phyloP scores from a whole-genome alignment of 164 flowering plant species.

The Berberis vulgaris region DNA sequence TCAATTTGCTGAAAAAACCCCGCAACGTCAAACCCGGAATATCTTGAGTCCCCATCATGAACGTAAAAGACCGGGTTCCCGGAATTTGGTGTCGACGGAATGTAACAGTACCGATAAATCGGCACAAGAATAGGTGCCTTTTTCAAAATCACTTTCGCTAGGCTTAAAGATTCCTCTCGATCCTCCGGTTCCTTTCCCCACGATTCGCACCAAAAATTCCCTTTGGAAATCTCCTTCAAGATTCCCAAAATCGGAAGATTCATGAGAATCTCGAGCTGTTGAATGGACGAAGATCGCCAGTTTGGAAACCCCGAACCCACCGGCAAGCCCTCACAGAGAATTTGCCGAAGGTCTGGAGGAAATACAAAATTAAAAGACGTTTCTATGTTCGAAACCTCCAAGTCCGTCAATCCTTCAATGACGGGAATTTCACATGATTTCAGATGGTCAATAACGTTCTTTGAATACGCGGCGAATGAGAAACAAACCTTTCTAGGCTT shows the following conservation, averaged over 20 bases:
- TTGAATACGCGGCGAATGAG: conserved; percentile 86
- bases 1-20: conserved; percentile 56
- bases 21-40: conserved; percentile 52
- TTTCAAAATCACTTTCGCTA: conserved; percentile 25
- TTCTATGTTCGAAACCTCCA: conserved; percentile 53
- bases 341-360: conserved; percentile 84
- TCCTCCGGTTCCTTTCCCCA: conserved; percentile 51
- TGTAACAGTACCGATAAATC: conserved; percentile 45
- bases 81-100: conserved; percentile 48
- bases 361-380: conserved; percentile 46
- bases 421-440: conserved; percentile 36
- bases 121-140: conserved; percentile 62
- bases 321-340: conserved; percentile 74
- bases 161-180: conserved; percentile 16
- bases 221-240: conserved; percentile 25
- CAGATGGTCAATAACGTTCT: conserved; percentile 42
- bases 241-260: conserved; percentile 37
- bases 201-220: conserved; percentile 40
- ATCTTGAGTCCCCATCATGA: conserved; percentile 27
- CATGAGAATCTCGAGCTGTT: conserved; percentile 39
- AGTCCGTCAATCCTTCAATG: conserved; percentile 45
- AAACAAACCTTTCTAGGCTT: conserved; percentile 40
- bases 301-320: conserved; percentile 65
- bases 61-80: conserved; percentile 75
- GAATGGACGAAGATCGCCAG: conserved; percentile 68